These are phyloP conservation scores for Plasmodium adleri DNA, from an alignment of 169 alveolate genomes.

Conservation along the genomic window DNA sequence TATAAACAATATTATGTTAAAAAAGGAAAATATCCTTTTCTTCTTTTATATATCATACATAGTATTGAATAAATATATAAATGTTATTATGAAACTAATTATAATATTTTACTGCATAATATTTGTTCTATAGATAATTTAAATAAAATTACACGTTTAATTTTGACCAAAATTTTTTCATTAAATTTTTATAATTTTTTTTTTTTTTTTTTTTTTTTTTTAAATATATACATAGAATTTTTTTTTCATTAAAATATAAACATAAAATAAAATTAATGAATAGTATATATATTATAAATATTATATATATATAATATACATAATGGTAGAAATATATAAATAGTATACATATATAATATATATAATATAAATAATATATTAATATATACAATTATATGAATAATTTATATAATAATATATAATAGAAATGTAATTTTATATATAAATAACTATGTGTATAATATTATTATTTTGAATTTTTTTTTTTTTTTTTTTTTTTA, in stretches of 20 bases:
- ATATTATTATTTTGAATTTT: too few relatives aligned
- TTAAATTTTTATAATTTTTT: not conserved
- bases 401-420: too few relatives aligned
- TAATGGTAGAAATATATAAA: too few relatives aligned
- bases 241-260: slow-evolving; percentile 2
- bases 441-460: too few relatives aligned
- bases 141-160: not conserved
- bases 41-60: not conserved
- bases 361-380: too few relatives aligned
- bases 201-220: not conserved
- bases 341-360: too few relatives aligned
- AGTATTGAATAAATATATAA: not conserved
- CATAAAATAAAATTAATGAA: not conserved
- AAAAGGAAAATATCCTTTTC: too few relatives aligned
- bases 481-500: too few relatives aligned
- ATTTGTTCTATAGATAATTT: slow-evolving; percentile 14
- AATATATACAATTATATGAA: too few relatives aligned
- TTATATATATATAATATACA: slow-evolving; percentile 6
- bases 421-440: too few relatives aligned
- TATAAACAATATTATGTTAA: too few relatives aligned
- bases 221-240: slow-evolving; percentile 22
- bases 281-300: not conserved
- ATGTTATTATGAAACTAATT: not conserved
- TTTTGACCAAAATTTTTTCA: slow-evolving; percentile 2
- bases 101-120: not conserved